phyloP scores from a whole-genome alignment of 352 stramenopile genomes.

The Albugo candida region DNA sequence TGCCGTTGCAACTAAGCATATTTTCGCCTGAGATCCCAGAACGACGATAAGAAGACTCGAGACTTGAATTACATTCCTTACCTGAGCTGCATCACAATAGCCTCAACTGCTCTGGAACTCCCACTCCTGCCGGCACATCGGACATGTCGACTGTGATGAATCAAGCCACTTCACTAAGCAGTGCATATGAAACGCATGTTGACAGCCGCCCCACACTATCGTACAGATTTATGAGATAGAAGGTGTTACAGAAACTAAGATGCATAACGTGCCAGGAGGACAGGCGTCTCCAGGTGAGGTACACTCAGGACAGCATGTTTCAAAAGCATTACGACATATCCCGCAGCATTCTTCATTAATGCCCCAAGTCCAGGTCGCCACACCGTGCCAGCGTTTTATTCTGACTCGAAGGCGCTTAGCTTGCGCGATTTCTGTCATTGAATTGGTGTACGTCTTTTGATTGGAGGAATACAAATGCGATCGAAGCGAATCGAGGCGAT shows the following conservation, averaged over 20 bases:
- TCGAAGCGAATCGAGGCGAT: too few species aligned
- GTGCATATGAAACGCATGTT: slow-evolving; percentile 86
- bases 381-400: slow-evolving; percentile 75
- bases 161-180: slow-evolving; percentile 87
- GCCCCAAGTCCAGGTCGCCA: slow-evolving; percentile 82
- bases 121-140: slow-evolving; percentile 80
- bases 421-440: too few species aligned
- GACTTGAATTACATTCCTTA: not conserved
- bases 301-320: slow-evolving; percentile 66
- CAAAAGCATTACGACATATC: slow-evolving; percentile 72
- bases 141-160: slow-evolving; percentile 63
- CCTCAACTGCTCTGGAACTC: slow-evolving; percentile 49
- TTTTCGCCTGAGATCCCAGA: too few species aligned
- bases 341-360: slow-evolving; percentile 83
- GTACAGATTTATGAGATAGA: slow-evolving; percentile 15
- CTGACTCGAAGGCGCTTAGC: too few species aligned
- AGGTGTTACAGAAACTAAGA: not conserved
- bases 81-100: not conserved
- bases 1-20: too few species aligned
- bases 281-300: slow-evolving; percentile 61
- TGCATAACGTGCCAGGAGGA: slow-evolving; percentile 35
- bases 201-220: slow-evolving; percentile 73
- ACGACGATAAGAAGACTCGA: too few species aligned
- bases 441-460: too few species aligned
- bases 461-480: too few species aligned